Percentiles rank a stretch among this genome's conserved stretches.
Evolutionary conservation across 257 asterid species (phyloP).

Genomic region (Nicotiana noctiflora): DNA sequence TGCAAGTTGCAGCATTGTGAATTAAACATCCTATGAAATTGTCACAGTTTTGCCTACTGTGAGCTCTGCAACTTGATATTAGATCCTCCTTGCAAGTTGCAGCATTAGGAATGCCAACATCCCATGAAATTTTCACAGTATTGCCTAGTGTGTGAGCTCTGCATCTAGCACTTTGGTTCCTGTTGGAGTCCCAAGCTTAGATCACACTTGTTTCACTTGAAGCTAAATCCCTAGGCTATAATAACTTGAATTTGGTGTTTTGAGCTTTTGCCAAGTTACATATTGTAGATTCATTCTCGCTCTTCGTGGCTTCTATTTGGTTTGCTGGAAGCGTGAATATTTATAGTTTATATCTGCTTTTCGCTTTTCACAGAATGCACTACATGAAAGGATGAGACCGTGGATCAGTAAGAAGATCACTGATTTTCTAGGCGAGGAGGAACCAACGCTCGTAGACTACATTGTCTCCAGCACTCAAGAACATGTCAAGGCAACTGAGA

Average conservation of each 20-base stretch:
- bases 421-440: slow-evolving; percentile 93
- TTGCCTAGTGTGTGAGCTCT: background rate
- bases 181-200: background rate
- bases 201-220: background rate
- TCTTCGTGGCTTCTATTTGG: slow-evolving; percentile 4
- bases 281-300: background rate
- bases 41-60: too few species aligned
- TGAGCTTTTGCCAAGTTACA: background rate
- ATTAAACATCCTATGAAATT: background rate
- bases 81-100: background rate
- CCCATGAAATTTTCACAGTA: background rate
- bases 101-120: background rate
- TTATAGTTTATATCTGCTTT: background rate
- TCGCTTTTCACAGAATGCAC: slow-evolving; percentile 45
- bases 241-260: background rate
- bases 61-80: background rate
- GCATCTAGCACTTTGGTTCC: background rate
- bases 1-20: background rate
- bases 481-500: slow-evolving; percentile 81
- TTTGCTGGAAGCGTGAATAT: background rate
- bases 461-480: slow-evolving; percentile 86
- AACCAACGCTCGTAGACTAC: slow-evolving; percentile 80
- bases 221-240: background rate
- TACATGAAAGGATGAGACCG: slow-evolving; percentile 84
- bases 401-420: slow-evolving; percentile 96